Evolutionary conservation across 2,329 filamentous ascomycete genomes (phyloP).

Genomic region (Celoporthe dispersa): DNA sequence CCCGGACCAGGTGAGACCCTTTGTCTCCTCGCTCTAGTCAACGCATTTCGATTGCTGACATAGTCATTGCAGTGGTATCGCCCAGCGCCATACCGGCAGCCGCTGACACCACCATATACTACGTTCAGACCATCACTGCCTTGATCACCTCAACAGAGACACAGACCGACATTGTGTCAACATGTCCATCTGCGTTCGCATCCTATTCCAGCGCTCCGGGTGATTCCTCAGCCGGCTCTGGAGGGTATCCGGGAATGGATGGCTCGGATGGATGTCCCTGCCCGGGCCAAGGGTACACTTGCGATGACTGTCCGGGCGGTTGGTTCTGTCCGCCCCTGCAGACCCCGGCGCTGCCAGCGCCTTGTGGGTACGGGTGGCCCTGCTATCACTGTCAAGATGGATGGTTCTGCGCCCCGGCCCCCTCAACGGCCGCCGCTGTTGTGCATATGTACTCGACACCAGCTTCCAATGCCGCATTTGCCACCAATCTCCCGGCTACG

Average conservation of each 20-base stretch:
- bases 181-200: constrained; percentile 9
- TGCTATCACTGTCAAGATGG: constrained; percentile 28
- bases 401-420: constrained; percentile 28
- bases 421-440: constrained; percentile 2
- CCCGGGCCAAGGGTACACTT: constrained; percentile 28
- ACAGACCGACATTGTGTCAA: constrained; percentile 20
- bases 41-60: constrained; percentile 4
- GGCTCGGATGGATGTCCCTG: constrained; percentile 19
- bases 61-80: background rate
- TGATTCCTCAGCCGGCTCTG: background rate
- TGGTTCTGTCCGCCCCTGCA: constrained; percentile 30
- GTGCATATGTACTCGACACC: constrained; percentile 1
- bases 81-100: background rate
- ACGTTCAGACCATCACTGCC: constrained; percentile 28
- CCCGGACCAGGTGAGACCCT: constrained; percentile 18
- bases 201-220: constrained; percentile 2
- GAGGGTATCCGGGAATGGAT: constrained; percentile 2
- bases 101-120: constrained; percentile 28
- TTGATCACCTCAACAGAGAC: constrained; percentile 25
- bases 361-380: constrained; percentile 29
- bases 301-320: constrained; percentile 27
- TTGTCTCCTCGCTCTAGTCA: too few relatives aligned
- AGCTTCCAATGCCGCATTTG: background rate
- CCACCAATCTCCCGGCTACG: constrained; percentile 2
- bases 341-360: constrained; percentile 27